A percentile compares a stretch with the other conserved stretches of the same genome.
Evolutionary conservation across 768 basidiomycete species (phyloP).

Genomic region (Tulasnella sp.): DNA sequence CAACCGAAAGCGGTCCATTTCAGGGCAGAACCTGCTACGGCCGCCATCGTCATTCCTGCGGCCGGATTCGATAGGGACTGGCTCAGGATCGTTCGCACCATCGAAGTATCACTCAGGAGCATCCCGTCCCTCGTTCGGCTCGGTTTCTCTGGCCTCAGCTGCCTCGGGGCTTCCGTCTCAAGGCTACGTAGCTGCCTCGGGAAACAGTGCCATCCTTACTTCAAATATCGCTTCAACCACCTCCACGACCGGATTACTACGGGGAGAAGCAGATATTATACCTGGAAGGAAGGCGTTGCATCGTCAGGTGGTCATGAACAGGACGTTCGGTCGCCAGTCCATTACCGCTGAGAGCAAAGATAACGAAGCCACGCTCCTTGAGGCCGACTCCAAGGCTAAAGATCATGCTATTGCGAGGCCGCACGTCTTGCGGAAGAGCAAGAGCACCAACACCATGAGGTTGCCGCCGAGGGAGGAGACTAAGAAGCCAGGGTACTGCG

Average conservation of each 20-base stretch:
- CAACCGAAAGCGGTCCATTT: slow-evolving; percentile 4
- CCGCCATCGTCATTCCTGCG: slow-evolving; percentile 1
- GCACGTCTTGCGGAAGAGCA: slow-evolving; percentile 53
- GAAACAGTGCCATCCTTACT: slow-evolving; percentile 90
- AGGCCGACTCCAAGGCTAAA: background rate
- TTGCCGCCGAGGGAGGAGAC: slow-evolving; percentile 79
- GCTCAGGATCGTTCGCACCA: background rate
- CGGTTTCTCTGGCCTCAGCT: background rate
- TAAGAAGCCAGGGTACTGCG: slow-evolving; percentile 93
- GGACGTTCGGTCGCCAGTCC: slow-evolving; percentile 44
- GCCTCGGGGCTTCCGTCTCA: slow-evolving; percentile 14
- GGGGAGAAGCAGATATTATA: slow-evolving; percentile 47
- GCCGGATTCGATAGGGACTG: background rate
- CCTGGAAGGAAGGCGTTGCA: slow-evolving; percentile 36
- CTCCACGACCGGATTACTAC: slow-evolving; percentile 28
- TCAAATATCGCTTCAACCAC: slow-evolving; percentile 76
- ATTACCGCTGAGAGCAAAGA: slow-evolving; percentile 31
- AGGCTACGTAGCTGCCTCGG: slow-evolving; percentile 84
- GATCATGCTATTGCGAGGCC: background rate
- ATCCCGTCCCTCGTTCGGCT: slow-evolving; percentile 20
- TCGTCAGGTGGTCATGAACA: slow-evolving; percentile 63
- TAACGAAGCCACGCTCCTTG: slow-evolving; percentile 19
- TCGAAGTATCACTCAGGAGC: slow-evolving; percentile 16
- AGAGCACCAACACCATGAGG: slow-evolving; percentile 74
- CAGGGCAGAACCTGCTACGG: background rate